Conservation (phyloP, 2,329 filamentous ascomycete species). For the Phialocephala subalpina region DNA sequence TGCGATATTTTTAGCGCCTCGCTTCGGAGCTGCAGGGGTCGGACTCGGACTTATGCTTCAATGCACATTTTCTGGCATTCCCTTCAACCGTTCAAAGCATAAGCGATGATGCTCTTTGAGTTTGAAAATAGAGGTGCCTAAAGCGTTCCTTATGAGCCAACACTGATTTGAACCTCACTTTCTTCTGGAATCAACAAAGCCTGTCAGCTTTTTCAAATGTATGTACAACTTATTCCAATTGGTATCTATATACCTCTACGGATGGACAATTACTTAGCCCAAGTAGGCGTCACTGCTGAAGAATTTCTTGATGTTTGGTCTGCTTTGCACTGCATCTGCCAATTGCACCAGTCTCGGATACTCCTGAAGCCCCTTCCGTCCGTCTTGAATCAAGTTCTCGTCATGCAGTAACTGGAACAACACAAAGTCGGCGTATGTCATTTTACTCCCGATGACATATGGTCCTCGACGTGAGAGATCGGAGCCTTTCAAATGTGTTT, state of each 20-base stretch:
- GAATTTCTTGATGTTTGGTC: slow-evolving; percentile 42
- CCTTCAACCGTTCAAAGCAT: no score
- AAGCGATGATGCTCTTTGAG: no score
- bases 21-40: not conserved
- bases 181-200: not conserved
- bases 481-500: slow-evolving; percentile 43
- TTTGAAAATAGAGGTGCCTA: no score
- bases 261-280: slow-evolving; percentile 20
- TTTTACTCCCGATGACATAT: slow-evolving; percentile 39
- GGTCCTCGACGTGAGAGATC: slow-evolving; percentile 44
- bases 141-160: no score
- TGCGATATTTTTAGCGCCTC: not conserved
- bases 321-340: slow-evolving; percentile 40
- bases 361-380: slow-evolving; percentile 36
- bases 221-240: not conserved
- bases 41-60: not conserved
- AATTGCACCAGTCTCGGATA: slow-evolving; percentile 40
- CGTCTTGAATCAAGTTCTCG: slow-evolving; percentile 40
- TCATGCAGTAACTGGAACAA: slow-evolving; percentile 42
- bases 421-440: slow-evolving; percentile 44
- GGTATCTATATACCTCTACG: not conserved
- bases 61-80: not conserved
- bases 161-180: not conserved
- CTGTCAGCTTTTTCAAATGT: not conserved
- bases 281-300: slow-evolving; percentile 40